phyloP scores from a whole-genome alignment of 495 filamentous ascomycete species.

The Trichocladium antarcticum region DNA sequence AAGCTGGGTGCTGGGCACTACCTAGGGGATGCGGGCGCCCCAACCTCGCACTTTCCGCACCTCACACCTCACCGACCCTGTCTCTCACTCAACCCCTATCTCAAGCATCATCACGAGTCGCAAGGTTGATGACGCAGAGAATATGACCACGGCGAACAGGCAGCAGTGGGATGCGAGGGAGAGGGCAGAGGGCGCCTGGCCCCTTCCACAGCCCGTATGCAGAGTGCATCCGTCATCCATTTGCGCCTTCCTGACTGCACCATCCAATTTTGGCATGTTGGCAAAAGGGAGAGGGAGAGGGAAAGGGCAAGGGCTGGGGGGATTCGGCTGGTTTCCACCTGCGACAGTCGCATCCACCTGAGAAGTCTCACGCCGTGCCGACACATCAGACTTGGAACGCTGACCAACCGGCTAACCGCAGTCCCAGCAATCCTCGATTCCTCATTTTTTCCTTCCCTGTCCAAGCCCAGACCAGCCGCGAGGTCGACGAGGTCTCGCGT shows the following conservation, averaged over 20 bases:
- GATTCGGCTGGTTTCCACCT: background rate
- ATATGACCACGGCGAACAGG: background rate
- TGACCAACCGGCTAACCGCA: conserved; percentile 4
- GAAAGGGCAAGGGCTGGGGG: background rate
- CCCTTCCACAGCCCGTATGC: too few species aligned
- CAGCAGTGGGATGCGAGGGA: background rate
- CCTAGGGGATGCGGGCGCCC: too few species aligned
- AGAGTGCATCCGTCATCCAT: too few species aligned
- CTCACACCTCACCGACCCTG: too few species aligned
- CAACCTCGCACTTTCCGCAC: too few species aligned
- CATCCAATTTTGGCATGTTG: background rate
- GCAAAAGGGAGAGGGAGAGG: background rate
- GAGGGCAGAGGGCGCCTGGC: background rate
- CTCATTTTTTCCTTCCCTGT: background rate
- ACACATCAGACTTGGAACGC: conserved; percentile 5
- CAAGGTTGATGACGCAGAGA: background rate
- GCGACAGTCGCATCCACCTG: background rate
- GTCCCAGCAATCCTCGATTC: background rate
- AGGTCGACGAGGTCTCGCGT: background rate
- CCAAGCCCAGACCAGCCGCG: background rate
- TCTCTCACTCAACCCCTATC: background rate
- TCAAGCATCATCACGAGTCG: conserved; percentile 4
- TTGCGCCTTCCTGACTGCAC: too few species aligned
- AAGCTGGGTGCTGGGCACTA: too few species aligned
- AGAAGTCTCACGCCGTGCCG: conserved; percentile 4